Evolutionary conservation across 768 basidiomycete species (phyloP), one percentile per base, ranked within the genome.

Genomic region (Kwoniella newhampshirensis): DNA sequence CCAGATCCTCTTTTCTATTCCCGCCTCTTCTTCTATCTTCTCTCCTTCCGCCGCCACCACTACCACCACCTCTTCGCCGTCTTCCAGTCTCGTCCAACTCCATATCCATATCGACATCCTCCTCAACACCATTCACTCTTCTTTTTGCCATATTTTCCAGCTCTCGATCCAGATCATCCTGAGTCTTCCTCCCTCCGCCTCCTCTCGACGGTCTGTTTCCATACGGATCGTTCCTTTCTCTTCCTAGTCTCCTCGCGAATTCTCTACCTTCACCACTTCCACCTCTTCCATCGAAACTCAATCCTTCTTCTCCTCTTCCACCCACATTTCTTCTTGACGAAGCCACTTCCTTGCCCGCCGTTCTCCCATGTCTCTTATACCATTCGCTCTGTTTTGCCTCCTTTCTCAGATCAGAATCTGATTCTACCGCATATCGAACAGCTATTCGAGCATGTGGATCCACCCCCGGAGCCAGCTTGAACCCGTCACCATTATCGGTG

Each of bases 121-220:
- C 77, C 86, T 90, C 87, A 44, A 87, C 82, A 66, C 80, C 25
- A 81, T 85, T 30, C 89, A 82, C 21, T 90, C 89, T 73, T 86
- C 84, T 73, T 91, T 88, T 87, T 79, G 93, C 89, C 37, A 90
- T 88, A 51, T 87, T 81, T 71, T 89, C 88, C 55, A 98, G 79
- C 75, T 98, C 94, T 61, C 82, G 83, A 81, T 93, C 91, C 64
- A 97, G 79, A 77, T 97, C 94, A 55, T 91, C 88, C 78, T 80
- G 88, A 87, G 60, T 88, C 86, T 66, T 85, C 81, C 68, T 90
- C 59, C 83, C 83, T 80, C 90, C 88, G 62, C 94, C 79, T 77
- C 92, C 91, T 78, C 80, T 87, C 28, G 39, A 21, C 17, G 47
- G 37, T 17, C 47, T 41, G n/a, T 18, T 28, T 88, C 46, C 87